Evolutionary conservation across 345 rosid genomes (phyloP).

Genomic region (Physaria fendleri): DNA sequence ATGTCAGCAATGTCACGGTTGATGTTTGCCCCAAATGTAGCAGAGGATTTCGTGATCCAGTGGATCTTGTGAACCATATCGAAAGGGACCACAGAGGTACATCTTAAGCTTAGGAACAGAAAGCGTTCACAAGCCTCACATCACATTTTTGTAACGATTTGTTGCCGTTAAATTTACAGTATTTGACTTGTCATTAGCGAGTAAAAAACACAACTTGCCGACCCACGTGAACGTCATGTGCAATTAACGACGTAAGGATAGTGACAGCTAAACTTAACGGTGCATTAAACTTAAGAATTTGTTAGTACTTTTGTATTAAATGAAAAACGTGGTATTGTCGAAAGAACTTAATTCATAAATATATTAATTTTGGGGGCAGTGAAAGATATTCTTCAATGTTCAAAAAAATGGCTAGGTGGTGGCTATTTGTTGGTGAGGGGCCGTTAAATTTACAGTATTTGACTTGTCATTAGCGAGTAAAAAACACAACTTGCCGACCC

Average conservation of each 20-base stretch:
- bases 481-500: background rate
- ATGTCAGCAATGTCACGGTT: conserved; percentile 48
- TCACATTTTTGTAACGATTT: background rate
- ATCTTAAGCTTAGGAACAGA: conserved; percentile 48
- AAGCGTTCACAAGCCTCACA: background rate
- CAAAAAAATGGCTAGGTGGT: no score
- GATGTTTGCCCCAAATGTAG: conserved; percentile 94
- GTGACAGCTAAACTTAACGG: conserved; percentile 20
- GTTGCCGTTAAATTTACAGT: no score
- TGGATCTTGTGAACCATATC: conserved; percentile 80
- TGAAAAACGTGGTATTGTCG: conserved; percentile 1
- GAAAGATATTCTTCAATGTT: background rate
- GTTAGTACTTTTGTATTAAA: background rate
- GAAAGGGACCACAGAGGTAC: conserved; percentile 85
- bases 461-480: background rate
- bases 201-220: background rate
- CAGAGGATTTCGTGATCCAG: conserved; percentile 79
- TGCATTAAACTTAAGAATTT: conserved; percentile 3
- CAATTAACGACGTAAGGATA: conserved; percentile 7
- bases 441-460: no score
- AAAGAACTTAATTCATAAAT: background rate
- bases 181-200: background rate
- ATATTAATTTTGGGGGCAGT: background rate
- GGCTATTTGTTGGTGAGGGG: no score
- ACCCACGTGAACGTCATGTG: conserved; percentile 18